A percentile compares a stretch with the other conserved stretches of the same genome.
phyloP scores from a whole-genome alignment of 2,329 filamentous ascomycete genomes.

The Colletotrichum horii region DNA sequence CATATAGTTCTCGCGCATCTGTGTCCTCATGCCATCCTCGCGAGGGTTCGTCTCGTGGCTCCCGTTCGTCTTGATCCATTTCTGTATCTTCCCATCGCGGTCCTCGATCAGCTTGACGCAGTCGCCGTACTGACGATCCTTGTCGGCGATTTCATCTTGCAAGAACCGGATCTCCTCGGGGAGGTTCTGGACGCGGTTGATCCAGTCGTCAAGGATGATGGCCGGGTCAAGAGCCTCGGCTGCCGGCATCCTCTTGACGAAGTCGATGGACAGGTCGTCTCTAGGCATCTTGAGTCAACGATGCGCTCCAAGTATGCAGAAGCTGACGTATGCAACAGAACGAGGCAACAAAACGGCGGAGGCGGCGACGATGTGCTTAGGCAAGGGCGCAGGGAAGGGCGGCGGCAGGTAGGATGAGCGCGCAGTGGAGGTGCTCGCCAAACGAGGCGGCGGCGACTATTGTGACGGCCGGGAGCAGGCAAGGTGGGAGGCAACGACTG shows the following conservation, averaged over 20 bases:
- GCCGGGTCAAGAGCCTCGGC: slow-evolving; percentile 68
- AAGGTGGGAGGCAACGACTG: background rate
- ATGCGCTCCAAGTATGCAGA: slow-evolving; percentile 23
- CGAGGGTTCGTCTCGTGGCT: slow-evolving; percentile 77
- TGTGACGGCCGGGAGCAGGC: background rate
- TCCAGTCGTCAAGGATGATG: slow-evolving; percentile 79
- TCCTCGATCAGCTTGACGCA: slow-evolving; percentile 73
- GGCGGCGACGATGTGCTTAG: background rate
- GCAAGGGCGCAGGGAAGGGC: background rate
- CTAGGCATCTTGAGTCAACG: slow-evolving; percentile 72
- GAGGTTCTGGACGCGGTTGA: slow-evolving; percentile 76
- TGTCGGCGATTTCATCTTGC: slow-evolving; percentile 82
- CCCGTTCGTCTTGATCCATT: slow-evolving; percentile 79
- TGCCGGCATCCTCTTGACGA: slow-evolving; percentile 69
- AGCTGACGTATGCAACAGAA: background rate
- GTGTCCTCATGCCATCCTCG: slow-evolving; percentile 70
- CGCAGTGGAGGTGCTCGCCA: background rate
- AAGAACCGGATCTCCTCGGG: slow-evolving; percentile 84
- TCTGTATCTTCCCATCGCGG: slow-evolving; percentile 77
- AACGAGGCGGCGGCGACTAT: background rate
- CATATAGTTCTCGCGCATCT: slow-evolving; percentile 71
- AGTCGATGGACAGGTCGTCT: slow-evolving; percentile 76
- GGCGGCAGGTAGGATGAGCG: background rate
- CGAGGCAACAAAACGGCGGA: background rate
- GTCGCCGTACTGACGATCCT: slow-evolving; percentile 75